Base-by-base conservation (phyloP, 768 basidiomycete species). In the Suillus brevipes region DNA sequence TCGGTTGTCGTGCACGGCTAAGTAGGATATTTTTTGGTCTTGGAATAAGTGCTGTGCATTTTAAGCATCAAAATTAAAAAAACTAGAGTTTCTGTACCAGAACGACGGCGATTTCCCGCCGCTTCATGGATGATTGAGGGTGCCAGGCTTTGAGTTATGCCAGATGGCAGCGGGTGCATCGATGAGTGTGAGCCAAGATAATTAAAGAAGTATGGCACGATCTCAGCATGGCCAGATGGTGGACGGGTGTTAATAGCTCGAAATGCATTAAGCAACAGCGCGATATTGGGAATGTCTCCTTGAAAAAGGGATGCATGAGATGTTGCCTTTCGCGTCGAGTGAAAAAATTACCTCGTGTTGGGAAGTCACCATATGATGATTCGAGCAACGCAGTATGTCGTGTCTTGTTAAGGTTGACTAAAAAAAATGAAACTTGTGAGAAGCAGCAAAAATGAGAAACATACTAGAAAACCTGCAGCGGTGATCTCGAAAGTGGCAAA, bases 21-120 rank as follows among this genome's bases (percentile, higher is more conserved):
- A 66, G 61, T 53, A 66, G 47, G 68, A 12, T 10, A 20, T 53
- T 9, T 31, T 53, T 31, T 31, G 52, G 10, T 53, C 5, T 53
- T 6, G 9, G 31, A 4, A 28, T 23, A 8, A 25, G 20, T 20
- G 10, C 28, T 31, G 52, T 31, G 10, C 2, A 31, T 34, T 12
- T 55, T 55, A 12, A 20, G 16, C 16, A 34, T 55, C 9, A 34
- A 55, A n/a, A 20, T 34, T 6, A 55, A 34, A 55, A 34, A 23
- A 55, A 56, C 4, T 4, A 3, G n/a, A 56, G 16, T 13, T 56
- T 56, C n/a, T 36, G 12, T 56, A 56, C 55, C 12, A 56, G 20
- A 37, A 56, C n/a, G 34, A 56, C 12, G 12, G 25, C 25, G 50
- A 2, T 52, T 52, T 52, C 25, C 16, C 7, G 25, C 8, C 25